phyloP scores from a whole-genome alignment of 805 yeast species.

The Suhomyces xylopsoci region DNA sequence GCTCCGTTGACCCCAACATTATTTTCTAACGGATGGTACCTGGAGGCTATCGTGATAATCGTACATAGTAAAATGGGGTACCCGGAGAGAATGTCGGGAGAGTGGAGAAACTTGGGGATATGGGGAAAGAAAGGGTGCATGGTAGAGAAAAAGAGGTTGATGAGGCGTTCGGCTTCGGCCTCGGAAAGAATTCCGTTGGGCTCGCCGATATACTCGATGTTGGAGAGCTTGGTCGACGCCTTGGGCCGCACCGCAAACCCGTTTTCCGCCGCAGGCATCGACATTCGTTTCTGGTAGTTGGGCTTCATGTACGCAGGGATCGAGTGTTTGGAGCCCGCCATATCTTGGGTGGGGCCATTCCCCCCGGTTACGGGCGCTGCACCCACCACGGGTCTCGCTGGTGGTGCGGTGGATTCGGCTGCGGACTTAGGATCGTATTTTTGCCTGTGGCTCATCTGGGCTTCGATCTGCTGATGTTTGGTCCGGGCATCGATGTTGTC shows the following conservation, averaged over 20 bases:
- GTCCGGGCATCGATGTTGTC: conserved; percentile 55
- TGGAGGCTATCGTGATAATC: conserved; percentile 71
- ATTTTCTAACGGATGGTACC: conserved; percentile 63
- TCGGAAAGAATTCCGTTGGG: conserved; percentile 57
- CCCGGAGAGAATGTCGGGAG: conserved; percentile 62
- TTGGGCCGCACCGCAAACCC: conserved; percentile 43
- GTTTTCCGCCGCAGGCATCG: conserved; percentile 45
- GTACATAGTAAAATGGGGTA: conserved; percentile 82
- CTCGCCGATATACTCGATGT: conserved; percentile 63
- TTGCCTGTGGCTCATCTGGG: neutral
- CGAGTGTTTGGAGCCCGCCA: neutral
- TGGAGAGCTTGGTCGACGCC: conserved; percentile 48
- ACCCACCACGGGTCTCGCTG: neutral
- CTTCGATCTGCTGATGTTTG: conserved; percentile 47
- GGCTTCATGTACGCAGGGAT: conserved; percentile 23
- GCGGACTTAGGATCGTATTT: neutral
- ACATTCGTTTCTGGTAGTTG: conserved; percentile 20
- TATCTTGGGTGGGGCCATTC: neutral
- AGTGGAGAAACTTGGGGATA: conserved; percentile 70
- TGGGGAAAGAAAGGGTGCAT: conserved; percentile 92
- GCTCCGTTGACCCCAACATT: conserved; percentile 25
- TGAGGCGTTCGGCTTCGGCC: conserved; percentile 54
- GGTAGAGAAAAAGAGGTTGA: conserved; percentile 63
- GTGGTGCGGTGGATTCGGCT: neutral
- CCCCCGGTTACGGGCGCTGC: neutral